A percentile compares a stretch with the other conserved stretches of the same genome.
Evolutionary conservation across 2,329 filamentous ascomycete genomes (phyloP).

Genomic region (Sphaerulina musiva): DNA sequence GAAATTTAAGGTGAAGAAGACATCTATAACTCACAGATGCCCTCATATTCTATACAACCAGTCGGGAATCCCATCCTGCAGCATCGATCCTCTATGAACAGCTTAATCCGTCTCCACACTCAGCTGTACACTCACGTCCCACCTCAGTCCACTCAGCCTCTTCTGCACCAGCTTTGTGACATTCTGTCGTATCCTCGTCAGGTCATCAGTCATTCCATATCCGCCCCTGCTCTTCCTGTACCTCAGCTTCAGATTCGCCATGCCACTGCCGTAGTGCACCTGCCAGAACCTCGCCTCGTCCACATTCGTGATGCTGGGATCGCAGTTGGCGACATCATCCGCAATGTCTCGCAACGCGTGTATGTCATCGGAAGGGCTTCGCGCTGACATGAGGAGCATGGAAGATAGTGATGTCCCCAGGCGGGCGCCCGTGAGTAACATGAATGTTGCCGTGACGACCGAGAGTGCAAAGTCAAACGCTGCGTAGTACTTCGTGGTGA

Average conservation of each 20-base stretch:
- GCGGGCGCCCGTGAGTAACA: constrained; percentile 80
- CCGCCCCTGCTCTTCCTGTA: constrained; percentile 53
- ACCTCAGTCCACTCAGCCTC: constrained; percentile 75
- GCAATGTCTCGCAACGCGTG: constrained; percentile 65
- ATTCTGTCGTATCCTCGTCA: constrained; percentile 67
- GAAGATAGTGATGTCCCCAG: constrained; percentile 79
- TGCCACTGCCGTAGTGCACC: constrained; percentile 92
- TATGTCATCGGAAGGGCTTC: constrained; percentile 28
- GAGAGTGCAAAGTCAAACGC: constrained; percentile 82
- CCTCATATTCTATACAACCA: neutral
- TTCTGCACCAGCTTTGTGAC: constrained; percentile 76
- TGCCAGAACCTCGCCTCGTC: constrained; percentile 97
- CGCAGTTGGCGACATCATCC: constrained; percentile 68
- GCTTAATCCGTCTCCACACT: constrained; percentile 32
- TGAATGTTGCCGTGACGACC: constrained; percentile 70
- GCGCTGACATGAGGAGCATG: constrained; percentile 93
- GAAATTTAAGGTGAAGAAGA: neutral
- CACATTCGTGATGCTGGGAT: constrained; percentile 66
- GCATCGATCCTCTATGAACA: neutral
- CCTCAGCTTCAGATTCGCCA: constrained; percentile 86
- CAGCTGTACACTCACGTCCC: constrained; percentile 89
- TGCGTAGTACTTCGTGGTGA: constrained; percentile 72
- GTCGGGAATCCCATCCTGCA: neutral
- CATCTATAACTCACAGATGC: neutral
- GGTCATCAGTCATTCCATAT: constrained; percentile 52